phyloP scores from a whole-genome alignment of 306 rosid genomes.

The Vigna angularis region DNA sequence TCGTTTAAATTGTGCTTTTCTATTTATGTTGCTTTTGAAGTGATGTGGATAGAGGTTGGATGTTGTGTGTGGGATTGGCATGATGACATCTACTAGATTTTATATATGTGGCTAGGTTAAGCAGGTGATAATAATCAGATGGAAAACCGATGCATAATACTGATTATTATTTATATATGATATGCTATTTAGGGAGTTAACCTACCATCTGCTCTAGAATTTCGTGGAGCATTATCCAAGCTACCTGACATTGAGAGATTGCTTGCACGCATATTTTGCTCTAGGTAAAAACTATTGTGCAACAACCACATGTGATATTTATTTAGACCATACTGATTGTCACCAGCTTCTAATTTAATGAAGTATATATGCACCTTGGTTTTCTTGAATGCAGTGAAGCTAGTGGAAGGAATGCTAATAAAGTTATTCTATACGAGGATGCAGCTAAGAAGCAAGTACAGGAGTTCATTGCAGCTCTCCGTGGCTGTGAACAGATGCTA shows the following conservation, averaged over 20 bases:
- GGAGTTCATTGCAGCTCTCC: slow-evolving; percentile 80
- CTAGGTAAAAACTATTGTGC: slow-evolving; percentile 59
- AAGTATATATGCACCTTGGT: slow-evolving; percentile 44
- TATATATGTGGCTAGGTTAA: slow-evolving; percentile 30
- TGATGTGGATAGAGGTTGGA: not conserved
- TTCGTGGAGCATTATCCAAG: slow-evolving; percentile 68
- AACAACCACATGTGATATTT: slow-evolving; percentile 12
- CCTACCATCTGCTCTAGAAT: slow-evolving; percentile 74
- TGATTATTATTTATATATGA: slow-evolving; percentile 29
- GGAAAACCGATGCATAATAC: slow-evolving; percentile 11
- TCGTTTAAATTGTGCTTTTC: slow-evolving; percentile 24
- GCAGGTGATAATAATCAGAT: not conserved
- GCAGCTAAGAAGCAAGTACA: slow-evolving; percentile 85
- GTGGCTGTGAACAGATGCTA: slow-evolving; percentile 86
- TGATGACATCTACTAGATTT: slow-evolving; percentile 12
- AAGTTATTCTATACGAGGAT: slow-evolving; percentile 89
- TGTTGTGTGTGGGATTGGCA: not conserved
- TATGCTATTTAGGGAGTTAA: slow-evolving; percentile 73
- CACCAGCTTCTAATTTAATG: slow-evolving; percentile 34
- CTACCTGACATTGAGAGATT: slow-evolving; percentile 88
- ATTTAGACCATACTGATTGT: slow-evolving; percentile 27
- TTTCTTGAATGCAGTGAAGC: slow-evolving; percentile 70
- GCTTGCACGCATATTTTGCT: slow-evolving; percentile 81
- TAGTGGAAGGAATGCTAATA: slow-evolving; percentile 85
- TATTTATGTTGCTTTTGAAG: slow-evolving; percentile 31